phyloP scores from a whole-genome alignment of 257 asterid genomes.

The Verbascum thapsus region DNA sequence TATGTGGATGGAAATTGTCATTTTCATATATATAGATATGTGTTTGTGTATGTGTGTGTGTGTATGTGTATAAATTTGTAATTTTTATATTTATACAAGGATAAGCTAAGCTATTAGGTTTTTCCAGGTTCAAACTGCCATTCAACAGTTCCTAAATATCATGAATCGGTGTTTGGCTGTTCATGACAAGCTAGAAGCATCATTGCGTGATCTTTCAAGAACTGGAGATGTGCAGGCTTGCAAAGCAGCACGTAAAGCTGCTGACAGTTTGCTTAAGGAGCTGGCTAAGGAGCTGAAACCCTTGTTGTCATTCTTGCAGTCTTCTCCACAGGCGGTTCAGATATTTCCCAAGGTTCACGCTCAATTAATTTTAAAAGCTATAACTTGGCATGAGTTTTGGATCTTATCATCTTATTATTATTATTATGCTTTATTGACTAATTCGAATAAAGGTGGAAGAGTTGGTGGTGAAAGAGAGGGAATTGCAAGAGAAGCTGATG shows the following conservation, averaged over 20 bases:
- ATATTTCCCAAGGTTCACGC: constrained; percentile 67
- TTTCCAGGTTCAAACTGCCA: constrained; percentile 72
- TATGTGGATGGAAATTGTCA: no score
- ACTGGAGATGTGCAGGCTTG: constrained; percentile 88
- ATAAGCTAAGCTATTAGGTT: background rate
- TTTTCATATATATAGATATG: no score
- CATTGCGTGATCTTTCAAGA: constrained; percentile 88
- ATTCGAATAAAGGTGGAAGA: constrained; percentile 71
- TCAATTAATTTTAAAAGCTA: constrained; percentile 14
- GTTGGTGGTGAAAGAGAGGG: constrained; percentile 78
- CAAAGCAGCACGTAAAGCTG: constrained; percentile 90
- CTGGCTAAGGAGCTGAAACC: constrained; percentile 78
- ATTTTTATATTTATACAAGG: no score
- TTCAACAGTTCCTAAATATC: constrained; percentile 69
- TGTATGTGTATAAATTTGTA: no score
- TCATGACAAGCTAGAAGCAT: constrained; percentile 85
- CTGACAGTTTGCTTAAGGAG: constrained; percentile 76
- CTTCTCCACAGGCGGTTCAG: constrained; percentile 72
- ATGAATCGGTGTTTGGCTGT: constrained; percentile 58
- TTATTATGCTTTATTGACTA: background rate
- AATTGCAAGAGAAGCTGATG: constrained; percentile 86
- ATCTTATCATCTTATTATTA: background rate
- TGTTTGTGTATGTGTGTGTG: no score
- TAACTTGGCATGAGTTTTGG: background rate
- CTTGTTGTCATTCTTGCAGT: constrained; percentile 64